These are phyloP conservation scores for Tilletia caries DNA, from an alignment of 1,284 basidiomycete species.

Conservation along the genomic window DNA sequence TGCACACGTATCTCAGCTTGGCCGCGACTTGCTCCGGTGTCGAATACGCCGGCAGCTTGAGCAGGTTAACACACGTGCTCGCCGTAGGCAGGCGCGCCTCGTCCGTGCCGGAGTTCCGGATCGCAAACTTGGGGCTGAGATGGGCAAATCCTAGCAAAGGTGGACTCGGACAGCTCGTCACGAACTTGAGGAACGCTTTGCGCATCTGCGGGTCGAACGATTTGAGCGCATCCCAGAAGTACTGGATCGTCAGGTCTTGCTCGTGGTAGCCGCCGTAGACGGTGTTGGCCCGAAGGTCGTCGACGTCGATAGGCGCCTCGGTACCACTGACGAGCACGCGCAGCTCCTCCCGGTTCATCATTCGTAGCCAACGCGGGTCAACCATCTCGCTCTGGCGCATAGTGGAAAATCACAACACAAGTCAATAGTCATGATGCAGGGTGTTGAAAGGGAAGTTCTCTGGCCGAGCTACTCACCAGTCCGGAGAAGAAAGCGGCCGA, in stretches of 20 bases:
- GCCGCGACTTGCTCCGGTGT: slow-evolving; percentile 35
- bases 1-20: slow-evolving; percentile 48
- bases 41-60: slow-evolving; percentile 49
- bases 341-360: slow-evolving; percentile 49
- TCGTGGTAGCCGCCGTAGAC: slow-evolving; percentile 48
- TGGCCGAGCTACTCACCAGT: slow-evolving; percentile 16
- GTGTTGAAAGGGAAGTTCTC: background rate
- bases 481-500: slow-evolving; percentile 64
- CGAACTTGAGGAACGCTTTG: slow-evolving; percentile 47
- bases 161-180: slow-evolving; percentile 50
- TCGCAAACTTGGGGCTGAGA: slow-evolving; percentile 47
- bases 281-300: slow-evolving; percentile 44
- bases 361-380: slow-evolving; percentile 50
- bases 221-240: slow-evolving; percentile 48
- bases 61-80: slow-evolving; percentile 50
- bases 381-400: slow-evolving; percentile 37
- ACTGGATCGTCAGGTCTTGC: slow-evolving; percentile 43
- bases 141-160: slow-evolving; percentile 49
- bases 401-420: background rate
- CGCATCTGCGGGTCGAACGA: slow-evolving; percentile 36
- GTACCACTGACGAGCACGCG: slow-evolving; percentile 45
- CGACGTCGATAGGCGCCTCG: slow-evolving; percentile 47
- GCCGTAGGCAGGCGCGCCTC: slow-evolving; percentile 46
- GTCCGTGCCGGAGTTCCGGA: slow-evolving; percentile 44
- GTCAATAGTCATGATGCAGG: too few relatives aligned